phyloP scores from a whole-genome alignment of 2,329 filamentous ascomycete species.

The Chaetomiaceae sp. region DNA sequence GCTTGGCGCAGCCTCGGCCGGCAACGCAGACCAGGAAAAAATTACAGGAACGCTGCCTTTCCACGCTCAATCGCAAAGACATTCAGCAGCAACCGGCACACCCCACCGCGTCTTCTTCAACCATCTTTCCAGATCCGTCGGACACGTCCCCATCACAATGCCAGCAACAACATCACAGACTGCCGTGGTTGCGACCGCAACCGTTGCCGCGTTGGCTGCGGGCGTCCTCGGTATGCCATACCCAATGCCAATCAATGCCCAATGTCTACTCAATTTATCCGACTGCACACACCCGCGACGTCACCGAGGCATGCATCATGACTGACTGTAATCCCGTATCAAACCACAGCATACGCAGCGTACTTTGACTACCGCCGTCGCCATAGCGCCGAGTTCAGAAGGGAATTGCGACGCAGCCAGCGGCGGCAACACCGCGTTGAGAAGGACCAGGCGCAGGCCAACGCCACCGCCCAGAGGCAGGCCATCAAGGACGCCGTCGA shows the following conservation, averaged over 20 bases:
- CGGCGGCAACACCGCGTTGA: constrained; percentile 66
- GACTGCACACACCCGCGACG: no score
- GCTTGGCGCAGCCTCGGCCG: constrained; percentile 18
- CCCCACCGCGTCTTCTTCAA: background rate
- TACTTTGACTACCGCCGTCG: constrained; percentile 68
- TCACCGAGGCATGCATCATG: background rate
- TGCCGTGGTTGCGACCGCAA: constrained; percentile 56
- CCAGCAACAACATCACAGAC: constrained; percentile 51
- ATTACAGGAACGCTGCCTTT: constrained; percentile 4
- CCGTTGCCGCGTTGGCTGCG: constrained; percentile 56
- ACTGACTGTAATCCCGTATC: background rate
- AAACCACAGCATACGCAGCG: constrained; percentile 53
- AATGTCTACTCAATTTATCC: no score
- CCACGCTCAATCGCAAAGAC: background rate
- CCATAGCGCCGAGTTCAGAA: constrained; percentile 60
- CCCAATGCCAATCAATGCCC: no score
- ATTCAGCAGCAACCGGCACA: background rate
- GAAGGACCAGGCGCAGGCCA: constrained; percentile 67
- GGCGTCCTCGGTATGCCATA: constrained; percentile 53
- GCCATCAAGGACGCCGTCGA: constrained; percentile 72
- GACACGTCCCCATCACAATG: constrained; percentile 40
- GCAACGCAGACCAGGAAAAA: constrained; percentile 18
- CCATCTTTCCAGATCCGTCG: background rate
- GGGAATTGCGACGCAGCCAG: constrained; percentile 68
- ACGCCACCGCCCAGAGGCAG: constrained; percentile 63